These are phyloP conservation scores for Myotisia sp. DNA, from an alignment of 2,329 filamentous ascomycete species.

Conservation along the genomic window DNA sequence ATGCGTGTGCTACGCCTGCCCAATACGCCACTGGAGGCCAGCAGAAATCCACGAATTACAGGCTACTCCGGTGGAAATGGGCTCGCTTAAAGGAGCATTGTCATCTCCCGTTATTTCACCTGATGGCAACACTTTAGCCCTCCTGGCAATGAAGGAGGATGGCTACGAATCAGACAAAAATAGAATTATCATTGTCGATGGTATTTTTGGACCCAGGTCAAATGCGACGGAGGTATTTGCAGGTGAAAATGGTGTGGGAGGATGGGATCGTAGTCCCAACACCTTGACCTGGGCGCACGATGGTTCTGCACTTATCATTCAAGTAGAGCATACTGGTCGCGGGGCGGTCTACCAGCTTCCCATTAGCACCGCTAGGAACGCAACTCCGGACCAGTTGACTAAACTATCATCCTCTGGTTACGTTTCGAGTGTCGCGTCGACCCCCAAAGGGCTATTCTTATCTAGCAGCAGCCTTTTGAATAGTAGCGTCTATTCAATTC, in stretches of 20 bases:
- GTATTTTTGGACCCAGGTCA: constrained; percentile 22
- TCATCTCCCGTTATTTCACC: constrained; percentile 33
- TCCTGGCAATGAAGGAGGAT: constrained; percentile 31
- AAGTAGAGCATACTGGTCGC: constrained; percentile 30
- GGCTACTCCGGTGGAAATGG: constrained; percentile 14
- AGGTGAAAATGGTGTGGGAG: constrained; percentile 23
- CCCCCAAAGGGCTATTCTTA: constrained; percentile 26
- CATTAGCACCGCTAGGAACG: constrained; percentile 13
- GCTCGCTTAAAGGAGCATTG: constrained; percentile 29
- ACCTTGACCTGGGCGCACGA: constrained; percentile 29
- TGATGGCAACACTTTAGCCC: constrained; percentile 29
- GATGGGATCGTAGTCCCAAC: constrained; percentile 31
- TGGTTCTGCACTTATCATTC: constrained; percentile 28
- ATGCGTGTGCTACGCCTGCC: constrained; percentile 33
- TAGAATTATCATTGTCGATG: constrained; percentile 25
- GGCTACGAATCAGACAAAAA: constrained; percentile 37
- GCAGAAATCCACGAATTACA: constrained; percentile 25
- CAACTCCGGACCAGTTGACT: constrained; percentile 20
- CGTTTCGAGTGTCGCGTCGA: constrained; percentile 27
- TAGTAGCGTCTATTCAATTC: constrained; percentile 30
- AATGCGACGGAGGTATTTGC: constrained; percentile 24
- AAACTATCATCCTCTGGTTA: constrained; percentile 29
- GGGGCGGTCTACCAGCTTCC: constrained; percentile 31
- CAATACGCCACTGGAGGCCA: constrained; percentile 23
- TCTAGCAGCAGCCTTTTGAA: constrained; percentile 32